These are phyloP conservation scores for Pittosporum tobira DNA, from an alignment of 129 eudicot genomes.

Conservation along the genomic window DNA sequence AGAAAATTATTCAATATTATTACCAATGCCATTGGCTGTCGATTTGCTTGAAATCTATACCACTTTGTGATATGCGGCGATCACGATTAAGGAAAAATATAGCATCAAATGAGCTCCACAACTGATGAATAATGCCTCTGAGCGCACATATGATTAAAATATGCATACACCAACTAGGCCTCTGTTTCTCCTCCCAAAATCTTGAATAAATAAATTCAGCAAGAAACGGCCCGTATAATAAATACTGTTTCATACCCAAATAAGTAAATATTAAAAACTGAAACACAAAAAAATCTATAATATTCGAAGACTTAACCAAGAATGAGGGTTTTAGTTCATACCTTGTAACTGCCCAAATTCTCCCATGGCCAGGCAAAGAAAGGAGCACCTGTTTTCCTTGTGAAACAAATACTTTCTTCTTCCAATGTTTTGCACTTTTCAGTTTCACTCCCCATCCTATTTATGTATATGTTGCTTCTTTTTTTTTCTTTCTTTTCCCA, in stretches of 20 bases:
- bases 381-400: conserved; percentile 38
- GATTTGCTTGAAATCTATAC: conserved; percentile 57
- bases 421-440: conserved; percentile 13
- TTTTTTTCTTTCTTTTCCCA: too few relatives aligned
- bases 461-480: neutral
- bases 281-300: neutral
- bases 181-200: conserved; percentile 26
- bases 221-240: conserved; percentile 55
- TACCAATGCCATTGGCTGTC: conserved; percentile 91
- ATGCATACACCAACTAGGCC: conserved; percentile 45
- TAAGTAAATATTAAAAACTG: neutral
- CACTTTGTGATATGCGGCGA: conserved; percentile 37
- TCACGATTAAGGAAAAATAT: conserved; percentile 47
- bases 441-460: conserved; percentile 9
- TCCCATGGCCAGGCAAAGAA: conserved; percentile 90
- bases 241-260: conserved; percentile 38
- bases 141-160: conserved; percentile 41
- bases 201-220: conserved; percentile 37
- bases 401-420: conserved; percentile 18
- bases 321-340: conserved; percentile 10
- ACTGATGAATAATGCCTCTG: conserved; percentile 62
- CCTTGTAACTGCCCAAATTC: conserved; percentile 57
- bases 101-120: conserved; percentile 41
- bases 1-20: neutral
- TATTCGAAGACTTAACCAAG: neutral